These are phyloP conservation scores for Tetrahymena elliotti DNA, from an alignment of 73 alveolate species.

Conservation along the genomic window DNA sequence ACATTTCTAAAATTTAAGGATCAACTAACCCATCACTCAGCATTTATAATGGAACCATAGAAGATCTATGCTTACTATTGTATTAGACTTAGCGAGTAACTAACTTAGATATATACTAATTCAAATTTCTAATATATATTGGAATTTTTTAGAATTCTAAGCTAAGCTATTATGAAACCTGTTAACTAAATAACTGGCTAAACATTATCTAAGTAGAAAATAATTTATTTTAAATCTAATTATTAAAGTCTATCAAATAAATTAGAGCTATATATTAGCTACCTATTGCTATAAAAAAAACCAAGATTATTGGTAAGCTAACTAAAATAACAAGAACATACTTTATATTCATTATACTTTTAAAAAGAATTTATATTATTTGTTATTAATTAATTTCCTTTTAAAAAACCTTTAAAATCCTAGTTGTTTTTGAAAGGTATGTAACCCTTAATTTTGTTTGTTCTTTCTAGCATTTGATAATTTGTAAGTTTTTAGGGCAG, in stretches of 20 bases:
- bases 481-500: too few species aligned
- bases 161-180: neutral
- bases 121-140: neutral
- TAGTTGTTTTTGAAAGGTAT: too few species aligned
- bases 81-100: neutral
- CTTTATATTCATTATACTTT: neutral
- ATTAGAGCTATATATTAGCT: neutral
- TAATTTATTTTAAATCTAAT: neutral
- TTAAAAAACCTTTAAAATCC: too few species aligned
- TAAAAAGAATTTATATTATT: too few species aligned
- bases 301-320: neutral
- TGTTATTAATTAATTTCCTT: too few species aligned
- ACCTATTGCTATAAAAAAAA: neutral
- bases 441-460: too few species aligned
- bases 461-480: too few species aligned
- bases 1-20: neutral
- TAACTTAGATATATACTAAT: neutral
- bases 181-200: neutral
- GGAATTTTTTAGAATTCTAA: neutral
- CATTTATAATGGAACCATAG: neutral
- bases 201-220: neutral
- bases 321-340: neutral
- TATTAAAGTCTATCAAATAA: neutral
- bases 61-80: neutral
- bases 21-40: neutral